phyloP scores from a whole-genome alignment of 768 basidiomycete genomes.

The Boletus patriciae region DNA sequence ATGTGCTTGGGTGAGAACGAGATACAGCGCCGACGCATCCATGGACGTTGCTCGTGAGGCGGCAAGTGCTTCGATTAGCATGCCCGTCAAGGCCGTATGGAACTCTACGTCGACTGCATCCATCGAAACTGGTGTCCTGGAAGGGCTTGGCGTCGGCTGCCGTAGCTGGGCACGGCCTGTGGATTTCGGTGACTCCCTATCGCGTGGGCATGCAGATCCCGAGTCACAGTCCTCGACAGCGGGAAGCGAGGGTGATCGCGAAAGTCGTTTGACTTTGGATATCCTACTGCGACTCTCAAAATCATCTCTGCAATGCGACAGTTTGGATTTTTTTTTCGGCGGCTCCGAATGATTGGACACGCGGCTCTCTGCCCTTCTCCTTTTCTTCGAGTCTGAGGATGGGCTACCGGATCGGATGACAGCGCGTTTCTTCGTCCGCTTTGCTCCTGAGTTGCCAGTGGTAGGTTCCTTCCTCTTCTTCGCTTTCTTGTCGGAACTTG shows the following conservation, averaged over 20 bases:
- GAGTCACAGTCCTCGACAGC: background rate
- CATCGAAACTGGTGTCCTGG: background rate
- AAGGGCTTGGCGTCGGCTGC: background rate
- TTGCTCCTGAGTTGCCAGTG: background rate
- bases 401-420: background rate
- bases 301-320: constrained; percentile 2
- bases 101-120: constrained; percentile 21
- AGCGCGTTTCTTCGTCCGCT: constrained; percentile 9
- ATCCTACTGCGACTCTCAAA: background rate
- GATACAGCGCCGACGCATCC: constrained; percentile 53
- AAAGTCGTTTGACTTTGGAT: constrained; percentile 1
- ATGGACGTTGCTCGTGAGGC: constrained; percentile 70
- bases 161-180: background rate
- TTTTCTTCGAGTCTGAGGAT: background rate
- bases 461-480: constrained; percentile 12
- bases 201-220: background rate
- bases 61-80: constrained; percentile 70
- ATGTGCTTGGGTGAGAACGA: constrained; percentile 50
- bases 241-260: constrained; percentile 11
- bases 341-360: constrained; percentile 8
- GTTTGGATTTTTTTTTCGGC: constrained; percentile 23
- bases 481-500: background rate
- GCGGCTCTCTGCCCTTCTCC: constrained; percentile 2
- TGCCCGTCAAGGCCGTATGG: constrained; percentile 54
- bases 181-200: constrained; percentile 6